Base-by-base conservation (phyloP, 2,329 filamentous ascomycete species). In the Bipolaris bicolor region DNA sequence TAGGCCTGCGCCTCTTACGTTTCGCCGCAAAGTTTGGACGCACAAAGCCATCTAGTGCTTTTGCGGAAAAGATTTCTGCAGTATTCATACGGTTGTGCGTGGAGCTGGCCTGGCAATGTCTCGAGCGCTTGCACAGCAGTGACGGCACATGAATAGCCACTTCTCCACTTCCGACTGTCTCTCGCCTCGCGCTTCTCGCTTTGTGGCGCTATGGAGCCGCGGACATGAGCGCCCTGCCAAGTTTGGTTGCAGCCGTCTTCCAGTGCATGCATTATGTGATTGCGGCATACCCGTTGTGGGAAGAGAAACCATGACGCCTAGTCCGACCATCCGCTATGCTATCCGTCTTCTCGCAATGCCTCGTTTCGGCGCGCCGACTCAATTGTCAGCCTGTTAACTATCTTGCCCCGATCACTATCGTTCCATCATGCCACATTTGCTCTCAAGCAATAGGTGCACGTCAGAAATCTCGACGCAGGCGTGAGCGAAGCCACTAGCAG, bases 1-100 rank as follows among this genome's bases (percentile, higher is more conserved):
- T 34, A 55, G 36, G 36, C 45, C 45, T 51, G 54, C 57, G 57
- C 43, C 49, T 60, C 52, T 63, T 63, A 62, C 61, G 58, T 63
- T 57, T 58, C 15, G 29, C 41, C 49, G 46, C 51, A 57, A 54
- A 34, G 20, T 54, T 49, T 61, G 40, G 16, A 49, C 48, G 39
- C 46, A 56, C 52, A 55, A 61, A 60, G 37, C 16, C 46, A 47
- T 52, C 44, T 55, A 64, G 50, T 41, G 57, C 43, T 41, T 29
- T 29, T 48, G 37, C 44, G 15, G 15, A 48, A 57, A 56, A 49
- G 13, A 9, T 51, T 55, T 36, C 31, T 51, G 58, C 59, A 47
- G 37, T 26, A 52, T 55, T 48, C 43, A 54, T 55, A 36, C 43
- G 54, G 33, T 51, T 52, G 39, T 29, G 44, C 45, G 41, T 40